phyloP scores from a whole-genome alignment of 2,329 filamentous ascomycete genomes.

The Aureobasidium sp. region DNA sequence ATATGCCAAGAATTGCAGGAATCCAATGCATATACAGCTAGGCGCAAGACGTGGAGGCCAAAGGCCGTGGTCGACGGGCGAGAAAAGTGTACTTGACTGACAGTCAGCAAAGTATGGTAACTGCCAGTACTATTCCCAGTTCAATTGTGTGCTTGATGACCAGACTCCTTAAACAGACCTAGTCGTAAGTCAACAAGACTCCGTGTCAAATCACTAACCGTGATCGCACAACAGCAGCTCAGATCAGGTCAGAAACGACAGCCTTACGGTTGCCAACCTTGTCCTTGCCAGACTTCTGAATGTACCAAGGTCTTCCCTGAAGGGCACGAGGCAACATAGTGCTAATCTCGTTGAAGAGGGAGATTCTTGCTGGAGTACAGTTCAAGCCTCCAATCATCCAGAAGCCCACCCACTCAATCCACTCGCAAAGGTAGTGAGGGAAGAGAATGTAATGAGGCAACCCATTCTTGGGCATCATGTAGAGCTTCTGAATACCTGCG shows the following conservation, averaged over 20 bases:
- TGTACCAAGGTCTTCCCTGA: conserved; percentile 78
- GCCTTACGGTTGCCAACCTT: conserved; percentile 69
- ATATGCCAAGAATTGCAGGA: too few species aligned
- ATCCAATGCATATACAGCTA: too few species aligned
- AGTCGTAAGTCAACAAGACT: too few species aligned
- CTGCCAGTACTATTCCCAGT: too few species aligned
- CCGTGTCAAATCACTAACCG: too few species aligned
- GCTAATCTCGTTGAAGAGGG: conserved; percentile 79
- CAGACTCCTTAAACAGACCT: too few species aligned
- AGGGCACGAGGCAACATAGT: conserved; percentile 85
- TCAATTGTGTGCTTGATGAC: too few species aligned
- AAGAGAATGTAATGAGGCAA: conserved; percentile 78
- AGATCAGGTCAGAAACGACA: conserved; percentile 56
- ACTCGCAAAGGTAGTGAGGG: conserved; percentile 94
- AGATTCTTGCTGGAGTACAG: conserved; percentile 69
- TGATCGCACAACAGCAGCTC: neutral
- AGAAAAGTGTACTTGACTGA: too few species aligned
- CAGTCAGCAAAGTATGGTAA: too few species aligned
- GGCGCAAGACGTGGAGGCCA: too few species aligned
- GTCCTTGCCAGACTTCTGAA: conserved; percentile 77
- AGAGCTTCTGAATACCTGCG: conserved; percentile 66
- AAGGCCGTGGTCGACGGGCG: too few species aligned
- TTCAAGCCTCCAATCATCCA: conserved; percentile 62
- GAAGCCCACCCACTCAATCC: conserved; percentile 92
- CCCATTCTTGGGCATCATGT: conserved; percentile 76